Evolutionary conservation across 768 basidiomycete species (phyloP).

Genomic region (Cytidiella melzeri): DNA sequence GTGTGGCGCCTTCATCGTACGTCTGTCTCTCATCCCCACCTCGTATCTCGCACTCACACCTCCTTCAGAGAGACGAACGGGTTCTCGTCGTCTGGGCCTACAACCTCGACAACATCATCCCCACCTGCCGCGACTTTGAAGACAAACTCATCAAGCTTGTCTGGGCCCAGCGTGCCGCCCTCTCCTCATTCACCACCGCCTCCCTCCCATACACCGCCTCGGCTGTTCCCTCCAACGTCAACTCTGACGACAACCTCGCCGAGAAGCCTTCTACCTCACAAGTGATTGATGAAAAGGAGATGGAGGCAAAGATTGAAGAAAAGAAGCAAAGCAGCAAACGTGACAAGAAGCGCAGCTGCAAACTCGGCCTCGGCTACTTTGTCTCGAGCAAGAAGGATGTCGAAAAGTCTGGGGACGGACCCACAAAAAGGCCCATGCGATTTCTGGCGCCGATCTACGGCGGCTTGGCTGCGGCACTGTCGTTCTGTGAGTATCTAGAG

Average conservation of each 20-base stretch:
- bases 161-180: slow-evolving; percentile 48
- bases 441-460: slow-evolving; percentile 69
- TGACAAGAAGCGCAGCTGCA: slow-evolving; percentile 17
- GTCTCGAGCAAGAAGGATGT: slow-evolving; percentile 33
- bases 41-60: background rate
- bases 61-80: slow-evolving; percentile 66
- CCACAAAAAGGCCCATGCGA: slow-evolving; percentile 33
- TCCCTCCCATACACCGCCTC: slow-evolving; percentile 25
- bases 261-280: slow-evolving; percentile 35
- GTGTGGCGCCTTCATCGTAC: slow-evolving; percentile 80
- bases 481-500: slow-evolving; percentile 44
- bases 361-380: slow-evolving; percentile 21
- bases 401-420: slow-evolving; percentile 42
- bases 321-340: slow-evolving; percentile 10
- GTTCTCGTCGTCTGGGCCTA: slow-evolving; percentile 85
- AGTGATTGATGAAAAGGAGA: slow-evolving; percentile 16
- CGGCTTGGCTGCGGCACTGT: slow-evolving; percentile 59
- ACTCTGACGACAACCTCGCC: slow-evolving; percentile 45
- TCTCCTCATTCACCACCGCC: too few species aligned
- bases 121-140: slow-evolving; percentile 65
- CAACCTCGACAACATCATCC: slow-evolving; percentile 73
- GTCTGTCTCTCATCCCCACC: slow-evolving; percentile 19
- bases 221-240: slow-evolving; percentile 38
- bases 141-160: slow-evolving; percentile 77
- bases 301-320: slow-evolving; percentile 13